Percentiles rank a stretch among this genome's conserved stretches.
Evolutionary conservation across 768 basidiomycete species (phyloP).

Genomic region (Galerina marginata): DNA sequence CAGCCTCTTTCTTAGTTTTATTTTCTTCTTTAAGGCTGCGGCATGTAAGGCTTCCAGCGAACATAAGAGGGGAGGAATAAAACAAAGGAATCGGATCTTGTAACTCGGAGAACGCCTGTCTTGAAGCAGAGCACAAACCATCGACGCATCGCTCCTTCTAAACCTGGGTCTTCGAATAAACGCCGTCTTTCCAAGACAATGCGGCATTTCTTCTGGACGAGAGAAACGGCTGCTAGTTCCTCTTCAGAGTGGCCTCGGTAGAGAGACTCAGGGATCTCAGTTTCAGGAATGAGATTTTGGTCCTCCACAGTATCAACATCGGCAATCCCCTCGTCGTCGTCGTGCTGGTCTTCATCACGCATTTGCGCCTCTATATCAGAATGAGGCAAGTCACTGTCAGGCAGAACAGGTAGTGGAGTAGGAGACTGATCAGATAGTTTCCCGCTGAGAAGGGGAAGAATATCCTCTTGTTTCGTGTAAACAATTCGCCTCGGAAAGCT

Average conservation of each 20-base stretch:
- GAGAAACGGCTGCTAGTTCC: conserved; percentile 3
- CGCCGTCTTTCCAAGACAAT: not conserved
- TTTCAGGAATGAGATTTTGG: conserved; percentile 9
- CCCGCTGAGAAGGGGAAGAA: conserved; percentile 13
- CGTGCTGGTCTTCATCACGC: not conserved
- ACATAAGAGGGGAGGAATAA: conserved; percentile 3
- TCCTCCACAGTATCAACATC: conserved; percentile 1
- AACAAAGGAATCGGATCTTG: not conserved
- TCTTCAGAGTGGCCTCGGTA: conserved; percentile 16
- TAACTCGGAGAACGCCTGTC: not conserved
- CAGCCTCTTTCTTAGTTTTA: not conserved
- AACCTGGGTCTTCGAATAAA: not conserved
- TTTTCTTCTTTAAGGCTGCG: not conserved
- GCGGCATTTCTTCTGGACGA: conserved; percentile 11
- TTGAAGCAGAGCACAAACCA: not conserved
- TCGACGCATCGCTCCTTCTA: not conserved
- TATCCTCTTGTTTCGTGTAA: conserved; percentile 18
- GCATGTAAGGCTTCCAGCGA: not conserved
- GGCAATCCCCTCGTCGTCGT: not conserved
- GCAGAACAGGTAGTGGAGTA: not conserved
- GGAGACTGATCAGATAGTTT: not conserved
- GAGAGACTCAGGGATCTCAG: conserved; percentile 17
- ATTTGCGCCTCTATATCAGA: not conserved
- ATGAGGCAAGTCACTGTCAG: not conserved
- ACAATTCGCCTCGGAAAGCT: conserved; percentile 15